These are phyloP conservation scores for Piromyces sp. DNA, from an alignment of 192 early-diverging fungal genomes.

Conservation along the genomic window DNA sequence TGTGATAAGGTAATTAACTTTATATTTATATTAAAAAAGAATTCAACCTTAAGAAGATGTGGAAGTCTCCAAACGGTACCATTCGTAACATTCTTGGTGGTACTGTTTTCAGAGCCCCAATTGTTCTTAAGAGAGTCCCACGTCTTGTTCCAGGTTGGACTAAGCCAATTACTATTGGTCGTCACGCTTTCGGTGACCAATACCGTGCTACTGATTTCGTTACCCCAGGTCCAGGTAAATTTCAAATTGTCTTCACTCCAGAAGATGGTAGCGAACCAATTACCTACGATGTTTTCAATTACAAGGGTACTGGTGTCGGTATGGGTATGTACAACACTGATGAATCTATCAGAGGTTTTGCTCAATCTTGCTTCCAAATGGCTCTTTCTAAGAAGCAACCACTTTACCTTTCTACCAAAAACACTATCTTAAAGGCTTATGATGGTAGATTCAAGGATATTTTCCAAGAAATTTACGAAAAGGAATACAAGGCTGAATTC, in stretches of 20 bases:
- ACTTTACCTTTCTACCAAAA: slow-evolving; percentile 90
- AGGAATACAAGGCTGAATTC: slow-evolving; percentile 65
- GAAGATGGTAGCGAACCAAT: slow-evolving; percentile 49
- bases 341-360: slow-evolving; percentile 82
- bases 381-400: slow-evolving; percentile 79
- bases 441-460: slow-evolving; percentile 98
- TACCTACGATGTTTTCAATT: slow-evolving; percentile 65
- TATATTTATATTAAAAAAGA: slow-evolving; percentile 19
- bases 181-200: slow-evolving; percentile 97
- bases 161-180: slow-evolving; percentile 85
- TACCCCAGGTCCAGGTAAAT: slow-evolving; percentile 70
- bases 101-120: slow-evolving; percentile 96
- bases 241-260: slow-evolving; percentile 81
- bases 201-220: slow-evolving; percentile 95
- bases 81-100: slow-evolving; percentile 92
- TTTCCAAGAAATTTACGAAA: slow-evolving; percentile 76
- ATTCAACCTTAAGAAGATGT: slow-evolving; percentile 94
- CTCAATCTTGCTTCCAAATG: slow-evolving; percentile 85
- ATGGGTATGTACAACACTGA: slow-evolving; percentile 93
- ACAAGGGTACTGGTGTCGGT: slow-evolving; percentile 69
- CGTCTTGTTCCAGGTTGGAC: slow-evolving; percentile 57
- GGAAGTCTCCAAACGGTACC: slow-evolving; percentile 93
- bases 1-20: background rate
- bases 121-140: slow-evolving; percentile 80
- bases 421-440: slow-evolving; percentile 91